Base-by-base conservation (phyloP, 208 protist genomes). In the Leptomonas pyrrhocoris region DNA sequence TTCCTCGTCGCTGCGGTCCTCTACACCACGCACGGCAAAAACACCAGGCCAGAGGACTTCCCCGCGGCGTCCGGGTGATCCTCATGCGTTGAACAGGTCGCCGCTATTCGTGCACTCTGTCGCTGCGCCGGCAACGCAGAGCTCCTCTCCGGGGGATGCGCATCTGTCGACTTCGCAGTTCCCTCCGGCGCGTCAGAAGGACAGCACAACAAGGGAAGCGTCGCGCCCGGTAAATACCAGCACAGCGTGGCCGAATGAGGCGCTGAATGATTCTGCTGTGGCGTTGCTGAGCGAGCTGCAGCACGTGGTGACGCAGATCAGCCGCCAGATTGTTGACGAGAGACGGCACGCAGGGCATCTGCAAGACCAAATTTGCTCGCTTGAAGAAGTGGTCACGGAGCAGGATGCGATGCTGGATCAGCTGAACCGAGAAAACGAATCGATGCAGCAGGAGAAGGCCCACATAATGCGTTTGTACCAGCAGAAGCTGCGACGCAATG, bases 341-440 rank as follows among this genome's bases (percentile, higher is more conserved):
- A 76, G 80, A 28, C 75, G 70, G n/a, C 51, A 73, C 16, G 62
- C 77, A 2, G 58, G 68, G 1, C 63, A 81, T 30, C 69, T 79
- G 65, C 71, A 72, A 28, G 59, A 79, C 56, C 74, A 71, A 13
- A 54, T 86, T 16, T 34, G 74, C 13, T 69, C 74, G 21, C 79
- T 83, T 23, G 73, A 76, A 3, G 61, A 18, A 1, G 67, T 90
- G 8, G 66, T 85, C 8, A 51, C 53, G 19, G 81, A 84, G 66
- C 78, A 90, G 63, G 81, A 86, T 40, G 65, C 68, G 51, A 76
- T 84, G 74, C 79, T 90, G 36, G 66, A 79, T 25, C 69, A 80
- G 19, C 73, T 86, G 16, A 64, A 55, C 13, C 28, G 16, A 28
- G 72, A 79, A n/a, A 72, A 81, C 30, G 73, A 75, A 21, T 45